A percentile compares a stretch with the other conserved stretches of the same genome.
Conservation (phyloP, 768 basidiomycete species). For the Clitopilus passeckerianus region DNA sequence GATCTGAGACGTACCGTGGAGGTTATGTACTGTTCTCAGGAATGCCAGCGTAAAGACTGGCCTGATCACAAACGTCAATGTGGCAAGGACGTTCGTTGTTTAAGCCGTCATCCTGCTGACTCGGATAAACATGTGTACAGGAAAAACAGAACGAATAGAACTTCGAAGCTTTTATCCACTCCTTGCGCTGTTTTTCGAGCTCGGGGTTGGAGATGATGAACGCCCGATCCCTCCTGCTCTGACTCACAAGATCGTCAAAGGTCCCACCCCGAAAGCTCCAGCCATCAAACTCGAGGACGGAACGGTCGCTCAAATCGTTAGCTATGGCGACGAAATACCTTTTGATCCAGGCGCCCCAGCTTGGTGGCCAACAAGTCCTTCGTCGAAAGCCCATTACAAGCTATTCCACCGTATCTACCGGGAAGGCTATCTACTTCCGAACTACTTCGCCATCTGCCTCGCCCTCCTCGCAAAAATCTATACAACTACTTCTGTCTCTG, state of each 20-base stretch:
- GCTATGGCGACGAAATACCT: slow-evolving; percentile 20
- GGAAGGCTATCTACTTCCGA: slow-evolving; percentile 29
- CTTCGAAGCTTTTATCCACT: slow-evolving; percentile 26
- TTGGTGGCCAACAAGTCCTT: slow-evolving; percentile 11
- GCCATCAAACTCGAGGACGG: background rate
- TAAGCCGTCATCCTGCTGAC: background rate
- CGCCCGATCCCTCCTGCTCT: slow-evolving; percentile 18
- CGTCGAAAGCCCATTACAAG: slow-evolving; percentile 21
- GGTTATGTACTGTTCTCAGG: slow-evolving; percentile 25
- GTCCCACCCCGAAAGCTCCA: slow-evolving; percentile 11
- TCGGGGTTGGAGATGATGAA: slow-evolving; percentile 11
- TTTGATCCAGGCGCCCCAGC: slow-evolving; percentile 13
- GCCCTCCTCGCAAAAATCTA: slow-evolving; percentile 33
- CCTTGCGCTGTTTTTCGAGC: slow-evolving; percentile 20
- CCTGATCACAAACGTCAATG: slow-evolving; percentile 20
- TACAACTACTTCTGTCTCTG: slow-evolving; percentile 24
- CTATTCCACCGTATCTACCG: slow-evolving; percentile 23
- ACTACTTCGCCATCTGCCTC: slow-evolving; percentile 25
- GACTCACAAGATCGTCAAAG: slow-evolving; percentile 19
- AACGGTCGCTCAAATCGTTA: slow-evolving; percentile 16
- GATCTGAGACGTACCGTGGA: background rate
- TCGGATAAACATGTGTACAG: slow-evolving; percentile 9
- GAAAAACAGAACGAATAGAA: slow-evolving; percentile 29
- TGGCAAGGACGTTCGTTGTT: slow-evolving; percentile 12
- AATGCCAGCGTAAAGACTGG: slow-evolving; percentile 28